phyloP scores from a whole-genome alignment of 768 basidiomycete genomes.

The Collybiopsis luxurians region DNA sequence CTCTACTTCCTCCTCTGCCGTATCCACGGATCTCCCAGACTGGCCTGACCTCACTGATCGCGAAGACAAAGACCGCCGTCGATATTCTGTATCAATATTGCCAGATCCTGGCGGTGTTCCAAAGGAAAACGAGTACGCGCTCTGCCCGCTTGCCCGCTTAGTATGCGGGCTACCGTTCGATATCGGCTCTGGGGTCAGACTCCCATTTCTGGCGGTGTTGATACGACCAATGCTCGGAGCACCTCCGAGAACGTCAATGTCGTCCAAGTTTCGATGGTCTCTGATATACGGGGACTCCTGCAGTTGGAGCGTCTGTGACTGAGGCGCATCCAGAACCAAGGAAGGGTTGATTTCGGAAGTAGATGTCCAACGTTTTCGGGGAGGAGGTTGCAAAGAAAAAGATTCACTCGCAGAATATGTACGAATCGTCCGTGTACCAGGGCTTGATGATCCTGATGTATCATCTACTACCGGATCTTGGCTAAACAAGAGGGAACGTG shows the following conservation, averaged over 20 bases:
- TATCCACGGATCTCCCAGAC: conserved; percentile 1
- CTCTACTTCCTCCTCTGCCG: not conserved
- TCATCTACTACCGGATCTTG: not conserved
- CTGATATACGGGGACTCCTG: conserved; percentile 5
- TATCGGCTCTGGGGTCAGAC: conserved; percentile 1
- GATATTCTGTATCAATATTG: not conserved
- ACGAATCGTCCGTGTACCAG: conserved; percentile 21
- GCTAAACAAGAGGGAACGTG: not conserved
- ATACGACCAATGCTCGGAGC: conserved; percentile 1
- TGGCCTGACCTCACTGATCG: not conserved
- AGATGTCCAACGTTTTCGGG: conserved; percentile 19
- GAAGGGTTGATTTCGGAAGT: not conserved
- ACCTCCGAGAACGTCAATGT: conserved; percentile 6
- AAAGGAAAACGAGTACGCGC: conserved; percentile 3
- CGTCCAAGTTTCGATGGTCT: conserved; percentile 1
- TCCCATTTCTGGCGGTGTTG: not conserved
- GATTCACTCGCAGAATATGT: conserved; percentile 22
- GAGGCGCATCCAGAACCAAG: not conserved
- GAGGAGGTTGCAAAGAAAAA: conserved; percentile 32
- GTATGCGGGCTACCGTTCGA: not conserved
- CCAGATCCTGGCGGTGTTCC: conserved; percentile 5
- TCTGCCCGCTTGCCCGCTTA: not conserved
- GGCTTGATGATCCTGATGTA: not conserved
- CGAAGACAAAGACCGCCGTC: conserved; percentile 1
- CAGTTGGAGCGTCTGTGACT: not conserved